Conservation (phyloP, 805 yeast species). For the Cyberlindnera misumaiensis region DNA sequence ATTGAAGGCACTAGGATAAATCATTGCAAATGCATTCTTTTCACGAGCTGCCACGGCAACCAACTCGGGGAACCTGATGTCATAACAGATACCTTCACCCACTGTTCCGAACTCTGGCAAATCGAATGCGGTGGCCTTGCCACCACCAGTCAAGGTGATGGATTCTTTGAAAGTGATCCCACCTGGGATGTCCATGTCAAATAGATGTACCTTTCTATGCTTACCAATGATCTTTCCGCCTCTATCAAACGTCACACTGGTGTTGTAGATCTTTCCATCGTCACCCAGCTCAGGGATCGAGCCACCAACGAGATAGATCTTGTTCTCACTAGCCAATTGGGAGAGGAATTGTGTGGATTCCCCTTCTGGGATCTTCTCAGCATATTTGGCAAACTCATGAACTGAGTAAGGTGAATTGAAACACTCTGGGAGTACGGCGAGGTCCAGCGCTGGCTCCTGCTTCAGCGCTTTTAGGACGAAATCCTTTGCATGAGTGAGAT, state of each 20-base stretch:
- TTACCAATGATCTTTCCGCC: conserved; percentile 78
- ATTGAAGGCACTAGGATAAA: conserved; percentile 83
- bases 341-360: conserved; percentile 60
- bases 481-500: conserved; percentile 59
- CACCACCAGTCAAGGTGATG: conserved; percentile 70
- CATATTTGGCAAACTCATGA: conserved; percentile 76
- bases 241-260: conserved; percentile 69
- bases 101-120: conserved; percentile 41
- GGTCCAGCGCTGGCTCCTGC: conserved; percentile 54
- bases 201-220: conserved; percentile 86
- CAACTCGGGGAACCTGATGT: conserved; percentile 75
- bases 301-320: conserved; percentile 78
- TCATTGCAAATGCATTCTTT: conserved; percentile 63
- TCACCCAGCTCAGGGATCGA: conserved; percentile 74
- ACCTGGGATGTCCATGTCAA: conserved; percentile 90
- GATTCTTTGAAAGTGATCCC: conserved; percentile 90
- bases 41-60: conserved; percentile 67
- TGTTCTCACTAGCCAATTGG: conserved; percentile 56
- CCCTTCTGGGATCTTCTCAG: conserved; percentile 79
- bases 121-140: conserved; percentile 60
- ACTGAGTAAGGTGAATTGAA: conserved; percentile 95
- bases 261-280: conserved; percentile 59
- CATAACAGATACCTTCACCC: conserved; percentile 85
- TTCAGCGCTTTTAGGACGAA: conserved; percentile 57
- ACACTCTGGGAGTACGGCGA: conserved; percentile 82